These are phyloP conservation scores for Taphrina wiesneri DNA, from an alignment of 1,139 yeast genomes.

Conservation along the genomic window DNA sequence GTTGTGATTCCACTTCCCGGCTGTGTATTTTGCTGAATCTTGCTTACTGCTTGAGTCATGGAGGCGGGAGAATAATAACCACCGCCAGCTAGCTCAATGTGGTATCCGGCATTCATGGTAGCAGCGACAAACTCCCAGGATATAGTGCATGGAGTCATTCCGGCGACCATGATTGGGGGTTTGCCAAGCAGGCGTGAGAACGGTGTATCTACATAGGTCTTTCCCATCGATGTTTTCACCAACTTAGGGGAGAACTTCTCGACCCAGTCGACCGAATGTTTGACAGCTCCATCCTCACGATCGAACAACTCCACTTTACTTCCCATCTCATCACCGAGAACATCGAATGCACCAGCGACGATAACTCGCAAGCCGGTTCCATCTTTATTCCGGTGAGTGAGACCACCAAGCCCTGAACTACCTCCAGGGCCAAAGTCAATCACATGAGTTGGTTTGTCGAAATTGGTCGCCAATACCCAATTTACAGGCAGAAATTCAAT, in stretches of 20 bases:
- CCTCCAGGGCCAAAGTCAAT: constrained; percentile 99
- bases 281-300: constrained; percentile 61
- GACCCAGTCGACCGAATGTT: constrained; percentile 89
- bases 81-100: constrained; percentile 97
- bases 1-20: constrained; percentile 92
- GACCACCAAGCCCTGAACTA: constrained; percentile 89
- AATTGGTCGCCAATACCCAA: constrained; percentile 89
- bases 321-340: constrained; percentile 79
- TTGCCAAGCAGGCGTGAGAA: constrained; percentile 89
- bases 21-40: constrained; percentile 56
- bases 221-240: constrained; percentile 67
- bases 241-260: constrained; percentile 83
- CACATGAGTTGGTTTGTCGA: constrained; percentile 72
- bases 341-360: constrained; percentile 87
- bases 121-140: constrained; percentile 92
- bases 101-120: constrained; percentile 92
- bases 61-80: constrained; percentile 78
- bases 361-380: constrained; percentile 97
- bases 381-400: constrained; percentile 95
- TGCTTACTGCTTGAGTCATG: constrained; percentile 73
- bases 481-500: constrained; percentile 87
- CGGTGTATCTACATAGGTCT: constrained; percentile 78
- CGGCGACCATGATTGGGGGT: constrained; percentile 97
- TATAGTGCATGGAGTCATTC: constrained; percentile 98
- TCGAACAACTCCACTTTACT: constrained; percentile 94